These are phyloP conservation scores for Euphorbia peplus DNA, from an alignment of 345 rosid genomes.

Conservation along the genomic window DNA sequence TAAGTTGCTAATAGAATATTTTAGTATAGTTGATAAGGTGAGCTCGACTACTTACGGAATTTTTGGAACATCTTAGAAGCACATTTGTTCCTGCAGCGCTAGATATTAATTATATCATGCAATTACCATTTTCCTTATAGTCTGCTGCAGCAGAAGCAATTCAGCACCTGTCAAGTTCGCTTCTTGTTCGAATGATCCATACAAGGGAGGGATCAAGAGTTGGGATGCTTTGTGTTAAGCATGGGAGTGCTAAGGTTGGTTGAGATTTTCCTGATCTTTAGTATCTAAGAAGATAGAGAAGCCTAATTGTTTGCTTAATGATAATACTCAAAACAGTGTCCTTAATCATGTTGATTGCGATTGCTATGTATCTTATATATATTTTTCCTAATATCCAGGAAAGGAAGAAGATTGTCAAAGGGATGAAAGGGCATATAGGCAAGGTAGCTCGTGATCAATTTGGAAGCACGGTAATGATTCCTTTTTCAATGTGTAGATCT, in stretches of 20 bases:
- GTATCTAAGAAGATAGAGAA: not conserved
- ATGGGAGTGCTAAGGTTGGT: constrained; percentile 91
- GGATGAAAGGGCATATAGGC: constrained; percentile 63
- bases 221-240: constrained; percentile 79
- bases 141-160: constrained; percentile 73
- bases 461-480: constrained; percentile 67
- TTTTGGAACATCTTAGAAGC: not conserved
- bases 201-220: constrained; percentile 88
- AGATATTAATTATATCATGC: not conserved
- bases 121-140: constrained; percentile 34
- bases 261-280: not conserved
- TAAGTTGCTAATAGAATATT: constrained; percentile 69
- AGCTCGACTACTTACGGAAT: constrained; percentile 4
- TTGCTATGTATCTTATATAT: not conserved
- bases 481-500: not conserved
- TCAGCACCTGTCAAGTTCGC: constrained; percentile 74
- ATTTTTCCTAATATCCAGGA: constrained; percentile 45
- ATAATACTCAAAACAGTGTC: constrained; percentile 9
- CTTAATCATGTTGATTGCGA: not conserved
- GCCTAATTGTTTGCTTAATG: not conserved
- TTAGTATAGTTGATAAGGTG: constrained; percentile 82
- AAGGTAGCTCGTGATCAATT: constrained; percentile 70
- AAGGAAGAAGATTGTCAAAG: constrained; percentile 87
- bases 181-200: constrained; percentile 90
- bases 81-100: constrained; percentile 7